Base-by-base conservation (phyloP, 2,329 filamentous ascomycete genomes). In the Orbilia brochopaga region DNA sequence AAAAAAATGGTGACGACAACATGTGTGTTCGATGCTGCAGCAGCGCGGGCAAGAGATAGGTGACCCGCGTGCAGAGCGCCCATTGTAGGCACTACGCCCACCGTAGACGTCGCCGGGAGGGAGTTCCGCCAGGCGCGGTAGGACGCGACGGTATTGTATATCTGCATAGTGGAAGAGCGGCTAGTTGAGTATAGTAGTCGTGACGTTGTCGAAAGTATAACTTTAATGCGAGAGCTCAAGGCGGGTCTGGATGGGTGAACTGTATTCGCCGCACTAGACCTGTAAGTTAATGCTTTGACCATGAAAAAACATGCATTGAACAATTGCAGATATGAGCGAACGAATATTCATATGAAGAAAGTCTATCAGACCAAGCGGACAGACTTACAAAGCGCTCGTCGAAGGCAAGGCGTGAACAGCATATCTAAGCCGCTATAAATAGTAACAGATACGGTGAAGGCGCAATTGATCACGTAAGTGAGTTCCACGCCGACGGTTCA, bases 41-140 rank as follows among this genome's bases (percentile, higher is more conserved):
- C 94, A 76, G 88, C 85, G 69, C 91, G 89, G 77, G 96, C 89
- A 21, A 99, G 85, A 2, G 90, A 90, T 57, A 96, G 81, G 80
- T 99, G 94, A 44, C 94, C 94, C 62, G 87, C 85, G 80, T 99
- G 94, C n/a, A 99, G 85, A 55, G 94, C 94, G 74, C 94, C 94
- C 94, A 99, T 97, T 32, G 94, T 99, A 1, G 94, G 94, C 37
- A 99, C 92, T 27, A 99, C 86, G 69, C 90, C 91, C 66, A 99
- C 87, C 50, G 87, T 88, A 76, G 88, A 85, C 77, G 87, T 83
- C 69, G 87, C 80, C 37, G 87, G 81, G 70, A 92, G 86, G 44
- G 87, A 84, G 21, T 82, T 84, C 37, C 91, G 87, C 83, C 88
- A 89, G 76, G 83, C 80, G 42, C 91, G 90, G 57, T 96, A 82